These are phyloP conservation scores for Heliosperma pusillum DNA, from an alignment of 148 eudicot genomes.

Conservation along the genomic window DNA sequence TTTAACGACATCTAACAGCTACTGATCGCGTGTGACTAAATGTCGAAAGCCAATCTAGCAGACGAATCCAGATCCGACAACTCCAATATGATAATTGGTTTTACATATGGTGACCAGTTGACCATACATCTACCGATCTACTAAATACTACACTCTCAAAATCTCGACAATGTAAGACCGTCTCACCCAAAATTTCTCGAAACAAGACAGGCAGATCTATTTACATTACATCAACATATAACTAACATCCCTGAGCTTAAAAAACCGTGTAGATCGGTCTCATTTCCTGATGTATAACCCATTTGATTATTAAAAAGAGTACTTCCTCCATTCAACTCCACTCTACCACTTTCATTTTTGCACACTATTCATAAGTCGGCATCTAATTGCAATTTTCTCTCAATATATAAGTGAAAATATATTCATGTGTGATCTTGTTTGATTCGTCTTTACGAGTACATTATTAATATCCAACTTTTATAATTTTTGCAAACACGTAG, in stretches of 20 bases:
- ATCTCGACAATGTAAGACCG: not conserved
- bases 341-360: no score
- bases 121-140: not conserved
- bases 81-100: not conserved
- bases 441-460: no score
- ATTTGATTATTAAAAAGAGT: no score
- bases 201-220: not conserved
- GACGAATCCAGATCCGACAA: conserved; percentile 5
- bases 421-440: no score
- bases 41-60: not conserved
- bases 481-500: no score
- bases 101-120: not conserved
- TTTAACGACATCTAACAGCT: conserved; percentile 11
- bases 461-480: no score
- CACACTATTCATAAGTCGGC: no score
- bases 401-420: no score
- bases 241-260: not conserved
- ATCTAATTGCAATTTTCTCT: no score
- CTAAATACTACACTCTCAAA: not conserved
- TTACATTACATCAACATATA: not conserved
- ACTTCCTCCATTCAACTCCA: no score
- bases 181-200: not conserved
- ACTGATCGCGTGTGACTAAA: not conserved
- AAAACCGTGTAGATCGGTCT: not conserved
- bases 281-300: no score